Evolutionary conservation across 768 basidiomycete species (phyloP).

Genomic region (Crepidotus variabilis): DNA sequence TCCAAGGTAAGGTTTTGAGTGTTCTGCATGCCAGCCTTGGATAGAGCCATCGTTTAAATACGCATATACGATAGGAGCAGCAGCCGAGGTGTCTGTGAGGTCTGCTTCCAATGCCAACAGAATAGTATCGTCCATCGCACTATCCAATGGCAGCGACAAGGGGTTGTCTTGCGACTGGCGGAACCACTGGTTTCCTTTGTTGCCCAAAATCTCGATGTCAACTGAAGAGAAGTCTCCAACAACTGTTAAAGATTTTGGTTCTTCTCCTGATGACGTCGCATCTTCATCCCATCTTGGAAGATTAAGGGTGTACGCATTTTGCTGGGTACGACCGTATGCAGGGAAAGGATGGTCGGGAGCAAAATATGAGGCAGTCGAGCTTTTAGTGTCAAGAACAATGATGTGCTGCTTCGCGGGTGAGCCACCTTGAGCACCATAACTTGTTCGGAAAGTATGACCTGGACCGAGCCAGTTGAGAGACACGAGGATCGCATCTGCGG

Average conservation of each 20-base stretch:
- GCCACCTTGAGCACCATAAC: slow-evolving; percentile 44
- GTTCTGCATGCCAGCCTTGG: slow-evolving; percentile 68
- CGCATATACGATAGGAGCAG: slow-evolving; percentile 61
- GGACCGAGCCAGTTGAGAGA: slow-evolving; percentile 67
- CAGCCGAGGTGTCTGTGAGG: slow-evolving; percentile 46
- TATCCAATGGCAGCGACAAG: slow-evolving; percentile 64
- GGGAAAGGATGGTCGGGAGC: slow-evolving; percentile 40
- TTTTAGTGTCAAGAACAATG: slow-evolving; percentile 38
- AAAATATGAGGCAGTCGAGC: slow-evolving; percentile 33
- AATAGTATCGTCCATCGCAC: slow-evolving; percentile 66
- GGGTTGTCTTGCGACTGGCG: slow-evolving; percentile 48
- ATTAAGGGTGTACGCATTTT: slow-evolving; percentile 30
- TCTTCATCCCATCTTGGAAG: slow-evolving; percentile 49
- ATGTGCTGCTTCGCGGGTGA: slow-evolving; percentile 39
- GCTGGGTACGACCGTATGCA: slow-evolving; percentile 31
- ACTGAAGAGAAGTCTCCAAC: slow-evolving; percentile 44
- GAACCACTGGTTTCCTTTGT: slow-evolving; percentile 38
- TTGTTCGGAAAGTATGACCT: slow-evolving; percentile 62
- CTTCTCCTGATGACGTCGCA: slow-evolving; percentile 23
- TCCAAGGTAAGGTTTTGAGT: slow-evolving; percentile 54
- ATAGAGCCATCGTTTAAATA: slow-evolving; percentile 79
- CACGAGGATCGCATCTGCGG: slow-evolving; percentile 42
- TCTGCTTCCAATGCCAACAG: slow-evolving; percentile 64
- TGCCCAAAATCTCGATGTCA: slow-evolving; percentile 45
- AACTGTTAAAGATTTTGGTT: slow-evolving; percentile 36